Percentiles rank a stretch among this genome's conserved stretches.
These are phyloP conservation scores for Metschnikowia vanudenii DNA, from an alignment of 805 yeast species.

Conservation along the genomic window DNA sequence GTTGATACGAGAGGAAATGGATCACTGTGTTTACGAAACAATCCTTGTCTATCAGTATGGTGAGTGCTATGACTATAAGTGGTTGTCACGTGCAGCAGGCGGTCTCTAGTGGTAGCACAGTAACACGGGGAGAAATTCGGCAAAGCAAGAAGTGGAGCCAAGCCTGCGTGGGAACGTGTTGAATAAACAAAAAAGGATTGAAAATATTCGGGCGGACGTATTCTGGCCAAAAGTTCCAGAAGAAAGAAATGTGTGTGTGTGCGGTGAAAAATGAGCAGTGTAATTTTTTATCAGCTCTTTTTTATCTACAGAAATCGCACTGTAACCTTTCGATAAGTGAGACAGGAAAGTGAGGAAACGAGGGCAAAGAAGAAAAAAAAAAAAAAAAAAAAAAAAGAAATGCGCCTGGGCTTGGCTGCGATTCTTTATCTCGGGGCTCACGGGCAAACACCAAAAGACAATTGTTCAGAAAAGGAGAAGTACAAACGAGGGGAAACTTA, in stretches of 20 bases:
- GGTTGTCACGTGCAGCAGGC: not conserved
- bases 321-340: constrained; percentile 10
- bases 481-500: no score
- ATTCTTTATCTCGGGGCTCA: no score
- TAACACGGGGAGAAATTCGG: not conserved
- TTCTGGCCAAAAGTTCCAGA: not conserved
- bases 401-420: constrained; percentile 1
- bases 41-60: not conserved
- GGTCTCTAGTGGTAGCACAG: not conserved
- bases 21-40: no score
- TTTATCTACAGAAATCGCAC: constrained; percentile 15
- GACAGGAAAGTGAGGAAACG: not conserved
- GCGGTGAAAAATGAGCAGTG: constrained; percentile 7
- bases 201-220: not conserved
- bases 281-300: constrained; percentile 5
- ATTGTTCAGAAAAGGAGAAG: no score
- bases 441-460: no score
- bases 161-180: not conserved
- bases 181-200: not conserved
- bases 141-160: not conserved
- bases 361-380: not conserved
- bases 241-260: constrained; percentile 2
- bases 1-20: no score
- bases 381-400: constrained; percentile 2
- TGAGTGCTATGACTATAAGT: not conserved